phyloP scores from a whole-genome alignment of 805 yeast species.

The Candida krabiensis region DNA sequence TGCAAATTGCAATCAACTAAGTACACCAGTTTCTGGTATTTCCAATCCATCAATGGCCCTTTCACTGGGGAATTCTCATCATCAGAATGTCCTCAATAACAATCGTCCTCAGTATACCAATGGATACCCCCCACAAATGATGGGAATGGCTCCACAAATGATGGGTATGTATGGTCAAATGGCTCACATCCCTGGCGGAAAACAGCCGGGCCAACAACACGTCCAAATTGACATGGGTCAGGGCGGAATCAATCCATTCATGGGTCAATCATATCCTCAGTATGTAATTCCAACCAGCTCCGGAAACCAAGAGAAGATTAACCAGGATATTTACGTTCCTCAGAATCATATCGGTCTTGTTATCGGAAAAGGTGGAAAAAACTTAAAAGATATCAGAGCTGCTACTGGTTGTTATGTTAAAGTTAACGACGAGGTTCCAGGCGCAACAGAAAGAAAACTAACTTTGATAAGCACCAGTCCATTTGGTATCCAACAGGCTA shows the following conservation, averaged over 20 bases:
- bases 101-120: conserved; percentile 7
- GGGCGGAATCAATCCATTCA: conserved; percentile 1
- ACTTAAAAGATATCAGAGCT: conserved; percentile 73
- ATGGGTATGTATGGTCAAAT: conserved; percentile 25
- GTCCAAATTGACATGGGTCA: conserved; percentile 8
- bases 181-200: conserved; percentile 13
- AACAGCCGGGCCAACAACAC: conserved; percentile 11
- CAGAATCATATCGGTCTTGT: conserved; percentile 78
- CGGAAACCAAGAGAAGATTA: conserved; percentile 46
- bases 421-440: conserved; percentile 60
- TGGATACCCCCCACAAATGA: conserved; percentile 23
- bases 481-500: conserved; percentile 70
- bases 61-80: background rate
- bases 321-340: conserved; percentile 75
- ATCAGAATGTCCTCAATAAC: conserved; percentile 4
- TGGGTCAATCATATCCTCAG: conserved; percentile 4
- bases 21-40: conserved; percentile 25
- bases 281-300: conserved; percentile 2
- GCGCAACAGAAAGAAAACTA: conserved; percentile 58
- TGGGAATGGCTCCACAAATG: conserved; percentile 28
- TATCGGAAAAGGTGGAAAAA: conserved; percentile 85
- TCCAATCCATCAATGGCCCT: conserved; percentile 1
- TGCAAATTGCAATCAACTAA: conserved; percentile 36
- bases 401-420: conserved; percentile 74
- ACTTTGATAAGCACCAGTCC: conserved; percentile 63